Conservation (phyloP, 306 rosid species). For the Crotalaria pallida region DNA sequence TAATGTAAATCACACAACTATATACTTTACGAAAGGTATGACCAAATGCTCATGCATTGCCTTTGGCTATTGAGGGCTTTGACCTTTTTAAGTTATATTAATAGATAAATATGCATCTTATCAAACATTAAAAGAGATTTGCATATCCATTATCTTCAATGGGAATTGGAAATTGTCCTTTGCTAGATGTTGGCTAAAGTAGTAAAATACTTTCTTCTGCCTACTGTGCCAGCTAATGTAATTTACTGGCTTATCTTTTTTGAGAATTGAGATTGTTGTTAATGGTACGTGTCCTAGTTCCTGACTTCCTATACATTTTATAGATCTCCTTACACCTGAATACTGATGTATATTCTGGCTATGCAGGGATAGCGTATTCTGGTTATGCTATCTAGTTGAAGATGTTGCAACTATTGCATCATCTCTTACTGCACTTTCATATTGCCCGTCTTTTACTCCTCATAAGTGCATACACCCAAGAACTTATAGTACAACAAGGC, state of each 20-base stretch:
- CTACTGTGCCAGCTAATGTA: not conserved
- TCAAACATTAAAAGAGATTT: not conserved
- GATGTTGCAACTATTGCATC: constrained; percentile 30
- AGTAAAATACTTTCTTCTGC: not conserved
- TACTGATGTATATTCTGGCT: constrained; percentile 6
- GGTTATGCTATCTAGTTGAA: constrained; percentile 30
- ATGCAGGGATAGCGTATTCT: constrained; percentile 46
- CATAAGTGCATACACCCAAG: constrained; percentile 17
- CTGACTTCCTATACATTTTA: not conserved
- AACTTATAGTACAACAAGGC: constrained; percentile 19
- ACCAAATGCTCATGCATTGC: not conserved
- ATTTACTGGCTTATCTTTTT: not conserved
- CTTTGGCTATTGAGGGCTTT: not conserved
- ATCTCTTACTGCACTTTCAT: constrained; percentile 13
- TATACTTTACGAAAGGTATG: not conserved
- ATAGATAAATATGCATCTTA: constrained; percentile 1
- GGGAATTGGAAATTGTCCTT: not conserved
- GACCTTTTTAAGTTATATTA: not conserved
- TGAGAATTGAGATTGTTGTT: not conserved
- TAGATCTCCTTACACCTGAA: not conserved
- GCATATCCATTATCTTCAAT: not conserved
- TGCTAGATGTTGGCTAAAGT: not conserved
- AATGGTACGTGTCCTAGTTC: not conserved
- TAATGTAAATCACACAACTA: not conserved
- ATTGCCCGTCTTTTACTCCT: constrained; percentile 16